phyloP scores from a whole-genome alignment of 2,329 filamentous ascomycete species.

The Cercospora sp. region DNA sequence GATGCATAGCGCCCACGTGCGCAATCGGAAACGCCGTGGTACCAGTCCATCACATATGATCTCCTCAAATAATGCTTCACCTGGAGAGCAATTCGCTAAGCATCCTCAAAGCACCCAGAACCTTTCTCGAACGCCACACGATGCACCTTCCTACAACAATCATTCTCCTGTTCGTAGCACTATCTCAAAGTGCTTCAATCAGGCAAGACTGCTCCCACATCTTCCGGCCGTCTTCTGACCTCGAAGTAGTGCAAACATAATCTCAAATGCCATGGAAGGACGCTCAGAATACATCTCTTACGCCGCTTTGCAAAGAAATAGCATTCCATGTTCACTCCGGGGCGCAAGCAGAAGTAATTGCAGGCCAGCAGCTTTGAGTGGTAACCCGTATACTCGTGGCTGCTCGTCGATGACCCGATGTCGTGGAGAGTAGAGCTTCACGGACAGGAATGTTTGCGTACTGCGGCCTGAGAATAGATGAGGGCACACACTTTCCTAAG shows the following conservation, averaged over 20 bases:
- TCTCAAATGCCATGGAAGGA: not conserved
- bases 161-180: not conserved
- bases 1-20: not conserved
- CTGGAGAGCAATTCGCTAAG: not conserved
- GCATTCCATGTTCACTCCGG: not conserved
- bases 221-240: no score
- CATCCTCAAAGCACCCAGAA: not conserved
- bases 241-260: not conserved
- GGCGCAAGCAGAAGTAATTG: not conserved
- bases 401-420: not conserved
- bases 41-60: not conserved
- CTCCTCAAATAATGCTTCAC: not conserved
- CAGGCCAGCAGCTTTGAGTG: not conserved
- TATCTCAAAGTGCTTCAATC: not conserved
- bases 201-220: not conserved
- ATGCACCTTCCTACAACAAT: not conserved
- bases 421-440: not conserved
- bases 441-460: not conserved
- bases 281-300: not conserved
- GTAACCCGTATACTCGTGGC: not conserved
- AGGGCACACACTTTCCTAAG: not conserved
- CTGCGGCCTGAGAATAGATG: not conserved
- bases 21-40: not conserved
- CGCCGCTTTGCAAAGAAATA: not conserved
- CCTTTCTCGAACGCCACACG: no score